Evolutionary conservation across 441 rosid genomes (phyloP), one percentile per base, ranked within the genome.

Genomic region (Adansonia grandidieri): DNA sequence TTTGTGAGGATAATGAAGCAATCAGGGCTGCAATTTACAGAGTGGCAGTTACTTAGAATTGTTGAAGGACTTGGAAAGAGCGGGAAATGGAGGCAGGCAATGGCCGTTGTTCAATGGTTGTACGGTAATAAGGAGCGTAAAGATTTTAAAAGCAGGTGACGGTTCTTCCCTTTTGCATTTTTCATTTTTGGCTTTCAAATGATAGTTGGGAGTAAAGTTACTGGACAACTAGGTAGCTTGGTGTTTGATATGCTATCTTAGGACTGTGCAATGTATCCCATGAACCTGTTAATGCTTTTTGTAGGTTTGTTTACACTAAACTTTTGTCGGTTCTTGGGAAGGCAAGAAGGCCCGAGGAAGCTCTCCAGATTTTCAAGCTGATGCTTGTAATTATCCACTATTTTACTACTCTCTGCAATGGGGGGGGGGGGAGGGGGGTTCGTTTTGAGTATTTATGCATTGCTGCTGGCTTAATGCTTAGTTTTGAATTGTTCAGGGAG

Each of bases 271-370:
- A 2, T 65, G 17, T 37, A 22, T 78, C 24, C 14, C n/a, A 32
- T 24, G 51, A 73, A 20, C 24, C 73, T 7, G 69, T 77, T 68
- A 14, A 37, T 78, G 47, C 19, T 53, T 54, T 56, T 77, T 88
- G 82, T 84, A 95, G 99, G 92, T 95, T 92, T 92, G 98, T 95
- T 77, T 92, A 91, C 88, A 93, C 99, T 68, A 92, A 93, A 80
- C 92, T 95, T 69, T 85, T 95, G 85, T 87, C 97, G 5, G 89
- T 93, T 81, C 94, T 95, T 77, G 93, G 97, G 74, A 91, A 82
- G 74, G 89, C 87, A 32, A 83, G 89, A 81, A 90, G 89, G 87
- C 90, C 93, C 9, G 80, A 79, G 68, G 97, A 95, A 89, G 97
- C 93, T 71, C 91, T 91, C 64, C 80, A 24, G 69, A 82, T 91